Evolutionary conservation across 306 rosid species (phyloP), one percentile per base, ranked within the genome.

Genomic region (Cucumis melo): DNA sequence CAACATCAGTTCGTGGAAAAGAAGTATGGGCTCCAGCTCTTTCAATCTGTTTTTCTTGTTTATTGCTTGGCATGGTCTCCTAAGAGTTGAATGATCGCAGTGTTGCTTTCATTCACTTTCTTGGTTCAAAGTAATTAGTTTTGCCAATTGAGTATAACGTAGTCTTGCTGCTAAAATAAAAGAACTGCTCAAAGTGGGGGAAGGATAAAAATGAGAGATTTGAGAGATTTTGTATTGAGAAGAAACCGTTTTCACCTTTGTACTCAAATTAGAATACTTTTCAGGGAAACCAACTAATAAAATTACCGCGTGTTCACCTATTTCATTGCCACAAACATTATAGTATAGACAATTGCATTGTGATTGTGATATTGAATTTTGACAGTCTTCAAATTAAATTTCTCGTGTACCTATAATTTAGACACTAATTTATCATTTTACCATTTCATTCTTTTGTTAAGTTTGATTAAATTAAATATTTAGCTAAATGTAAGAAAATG

Each of bases 1-100:
- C 98, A 91, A 82, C 85, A 89, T 85, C 83, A 87, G 58, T 91
- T 91, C 77, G 88, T 91, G 76, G 95, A 94, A 54, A 90, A 90
- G 80, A 94, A 91, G 98, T 91, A 84, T 15, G 41, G 14, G 12
- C n/a, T 42, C 23, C 38, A 44, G 23, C 17, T 20, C 74, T 68
- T 13, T 23, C 50, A 14, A 42, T 41, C 36, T 67, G 74, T 42
- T 68, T 48, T 14, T n/a, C 21, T 48, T 48, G 21, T 48, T 71
- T 15, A 13, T 24, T 23, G 23, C 23, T 13, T 16, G 21, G 59
- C 21, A 23, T 6, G 4, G 54, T 67, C 51, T 44, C 55, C 36
- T 24, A 16, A 44, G 59, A 71, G 59, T 44, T 44, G 29, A 71
- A 23, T 1, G 5, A 71, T 71, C 2, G 41, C 76, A 24, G 41